Base-by-base conservation (phyloP, 306 rosid genomes). In the Benincasa hispida region DNA sequence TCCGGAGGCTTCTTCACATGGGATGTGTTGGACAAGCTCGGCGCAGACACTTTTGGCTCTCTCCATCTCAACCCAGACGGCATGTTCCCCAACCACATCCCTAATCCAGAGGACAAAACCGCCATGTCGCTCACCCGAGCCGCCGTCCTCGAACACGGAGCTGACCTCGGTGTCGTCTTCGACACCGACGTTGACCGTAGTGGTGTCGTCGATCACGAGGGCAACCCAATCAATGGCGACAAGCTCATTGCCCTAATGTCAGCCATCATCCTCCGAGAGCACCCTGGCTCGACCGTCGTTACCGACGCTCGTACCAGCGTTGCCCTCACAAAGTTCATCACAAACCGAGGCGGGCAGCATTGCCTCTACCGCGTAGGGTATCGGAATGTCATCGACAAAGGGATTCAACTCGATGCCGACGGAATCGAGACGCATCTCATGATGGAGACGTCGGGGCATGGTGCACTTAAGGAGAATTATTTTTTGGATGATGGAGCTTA, bases 381-480 rank as follows among this genome's bases (percentile, higher is more conserved):
- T 56, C 59, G 94, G 1, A 93, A 93, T 77, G 98, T 93, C 17
- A 91, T 91, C 48, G 98, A 91, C 25, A 91, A 91, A 82, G 97
- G 96, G 55, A 87, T 81, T 50, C 92, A 84, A n/a, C 90, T 93
- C 1, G 88, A 91, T 18, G 28, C 37, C 5, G 94, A 86, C 2
- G 97, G 97, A 15, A 77, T 91, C 74, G 92, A 91, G 75, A 69
- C 98, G 2, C 92, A 86, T 82, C 90, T 91, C 17, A 91, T 88
- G 98, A 91, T 93, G 91, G 97, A 93, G 80, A 91, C 98, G 0
- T 91, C 97, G 8, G 96, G 98, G 13, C 97, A 90, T 45, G 97
- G 98, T 56, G 97, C 98, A 69, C 90, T 93, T 12, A 91, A 83
- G 80, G 98, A 93, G 83, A 93, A 93, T 18, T 86, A 87, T 83